Evolutionary conservation across 139 green algal genomes (phyloP).

Genomic region (Penium margaritaceum): DNA sequence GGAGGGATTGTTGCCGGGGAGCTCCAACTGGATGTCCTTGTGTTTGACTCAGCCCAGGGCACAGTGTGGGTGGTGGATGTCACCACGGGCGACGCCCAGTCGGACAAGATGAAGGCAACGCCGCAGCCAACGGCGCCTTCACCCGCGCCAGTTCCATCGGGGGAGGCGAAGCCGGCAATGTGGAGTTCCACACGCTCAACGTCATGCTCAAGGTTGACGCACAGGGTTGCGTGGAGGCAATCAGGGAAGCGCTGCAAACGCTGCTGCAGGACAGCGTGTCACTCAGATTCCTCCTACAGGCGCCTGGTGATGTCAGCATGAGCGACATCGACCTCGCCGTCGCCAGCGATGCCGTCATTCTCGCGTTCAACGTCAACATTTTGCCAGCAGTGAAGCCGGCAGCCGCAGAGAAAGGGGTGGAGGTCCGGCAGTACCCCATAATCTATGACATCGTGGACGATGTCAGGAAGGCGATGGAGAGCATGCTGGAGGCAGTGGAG

Average conservation of each 20-base stretch:
- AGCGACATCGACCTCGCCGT: slow-evolving; percentile 84
- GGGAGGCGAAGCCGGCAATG: too few species aligned
- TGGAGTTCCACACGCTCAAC: too few species aligned
- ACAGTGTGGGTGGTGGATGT: too few species aligned
- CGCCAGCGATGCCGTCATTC: slow-evolving; percentile 61
- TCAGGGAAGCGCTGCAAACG: slow-evolving; percentile 62
- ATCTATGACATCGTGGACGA: slow-evolving; percentile 97
- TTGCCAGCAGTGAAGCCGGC: neutral
- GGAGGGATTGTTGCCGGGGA: too few species aligned
- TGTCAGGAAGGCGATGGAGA: slow-evolving; percentile 88
- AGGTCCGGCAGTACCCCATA: slow-evolving; percentile 69
- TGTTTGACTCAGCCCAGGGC: too few species aligned
- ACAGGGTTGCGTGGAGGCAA: slow-evolving; percentile 79
- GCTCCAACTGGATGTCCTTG: too few species aligned
- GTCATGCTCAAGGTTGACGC: too few species aligned
- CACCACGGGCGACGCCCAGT: too few species aligned
- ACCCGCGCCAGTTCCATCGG: too few species aligned
- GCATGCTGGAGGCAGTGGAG: slow-evolving; percentile 70
- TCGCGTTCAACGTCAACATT: slow-evolving; percentile 43
- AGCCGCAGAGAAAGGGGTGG: slow-evolving; percentile 45
- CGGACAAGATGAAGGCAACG: too few species aligned
- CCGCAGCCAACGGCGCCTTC: too few species aligned
- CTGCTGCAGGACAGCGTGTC: slow-evolving; percentile 80
- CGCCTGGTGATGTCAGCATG: slow-evolving; percentile 66
- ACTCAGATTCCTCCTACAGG: slow-evolving; percentile 79